Percentiles rank a stretch among this genome's conserved stretches.
Conservation (phyloP, 2,329 filamentous ascomycete genomes). For the Colletotrichum melonis region DNA sequence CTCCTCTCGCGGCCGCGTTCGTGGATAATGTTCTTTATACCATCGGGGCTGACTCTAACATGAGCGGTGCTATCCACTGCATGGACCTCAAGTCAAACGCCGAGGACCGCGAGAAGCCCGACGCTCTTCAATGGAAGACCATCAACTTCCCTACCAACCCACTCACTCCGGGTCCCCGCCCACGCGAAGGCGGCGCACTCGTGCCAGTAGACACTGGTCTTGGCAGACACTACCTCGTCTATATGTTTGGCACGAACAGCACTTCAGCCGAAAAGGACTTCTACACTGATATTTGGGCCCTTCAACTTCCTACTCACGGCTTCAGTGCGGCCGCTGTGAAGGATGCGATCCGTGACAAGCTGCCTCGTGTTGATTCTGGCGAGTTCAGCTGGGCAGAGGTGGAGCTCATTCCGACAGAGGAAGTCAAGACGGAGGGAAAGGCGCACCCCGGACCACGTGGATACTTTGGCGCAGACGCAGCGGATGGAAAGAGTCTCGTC, state of each 20-base stretch:
- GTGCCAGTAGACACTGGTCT: slow-evolving; percentile 61
- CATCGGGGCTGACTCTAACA: slow-evolving; percentile 50
- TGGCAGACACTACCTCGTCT: slow-evolving; percentile 62
- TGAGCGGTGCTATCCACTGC: slow-evolving; percentile 49
- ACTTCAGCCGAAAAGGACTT: slow-evolving; percentile 36
- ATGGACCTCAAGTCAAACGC: slow-evolving; percentile 46
- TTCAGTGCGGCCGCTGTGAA: slow-evolving; percentile 60
- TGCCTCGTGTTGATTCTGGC: slow-evolving; percentile 57
- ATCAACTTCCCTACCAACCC: slow-evolving; percentile 50
- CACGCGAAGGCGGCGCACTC: slow-evolving; percentile 55
- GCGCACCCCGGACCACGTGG: slow-evolving; percentile 51
- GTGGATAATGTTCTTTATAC: slow-evolving; percentile 58
- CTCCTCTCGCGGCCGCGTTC: slow-evolving; percentile 54
- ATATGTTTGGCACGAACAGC: slow-evolving; percentile 56
- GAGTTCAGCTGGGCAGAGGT: slow-evolving; percentile 62
- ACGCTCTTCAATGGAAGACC: slow-evolving; percentile 49
- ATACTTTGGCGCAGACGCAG: slow-evolving; percentile 52
- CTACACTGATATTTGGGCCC: slow-evolving; percentile 61
- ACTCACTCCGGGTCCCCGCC: slow-evolving; percentile 51
- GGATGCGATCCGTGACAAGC: slow-evolving; percentile 56
- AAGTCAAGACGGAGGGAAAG: slow-evolving; percentile 54
- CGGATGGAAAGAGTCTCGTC: slow-evolving; percentile 59
- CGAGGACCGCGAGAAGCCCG: slow-evolving; percentile 44
- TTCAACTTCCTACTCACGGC: slow-evolving; percentile 60
- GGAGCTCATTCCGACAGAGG: slow-evolving; percentile 55